Evolutionary conservation across 345 rosid species (phyloP).

Genomic region (Rhizophora mangle): DNA sequence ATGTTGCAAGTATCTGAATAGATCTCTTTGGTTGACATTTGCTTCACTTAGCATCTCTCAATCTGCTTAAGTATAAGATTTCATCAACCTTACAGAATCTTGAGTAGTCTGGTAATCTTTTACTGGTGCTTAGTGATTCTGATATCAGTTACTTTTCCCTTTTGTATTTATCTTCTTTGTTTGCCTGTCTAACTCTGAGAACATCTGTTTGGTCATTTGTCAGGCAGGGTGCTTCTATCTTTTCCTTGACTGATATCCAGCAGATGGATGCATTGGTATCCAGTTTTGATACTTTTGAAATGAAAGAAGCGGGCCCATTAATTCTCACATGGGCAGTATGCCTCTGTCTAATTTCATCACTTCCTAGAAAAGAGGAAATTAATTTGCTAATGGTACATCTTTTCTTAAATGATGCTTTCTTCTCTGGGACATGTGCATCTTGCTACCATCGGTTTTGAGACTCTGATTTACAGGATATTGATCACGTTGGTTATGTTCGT

Average conservation of each 20-base stretch:
- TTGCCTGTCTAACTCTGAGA: slow-evolving; percentile 15
- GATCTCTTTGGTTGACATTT: not conserved
- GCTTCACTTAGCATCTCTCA: not conserved
- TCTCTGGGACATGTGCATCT: slow-evolving; percentile 13
- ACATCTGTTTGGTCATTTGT: slow-evolving; percentile 24
- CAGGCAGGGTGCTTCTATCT: slow-evolving; percentile 59
- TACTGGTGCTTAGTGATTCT: too few species aligned
- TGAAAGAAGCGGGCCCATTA: slow-evolving; percentile 73
- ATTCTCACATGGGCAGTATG: slow-evolving; percentile 92
- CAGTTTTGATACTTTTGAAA: slow-evolving; percentile 52
- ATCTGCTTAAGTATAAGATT: not conserved
- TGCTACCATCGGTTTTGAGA: slow-evolving; percentile 9
- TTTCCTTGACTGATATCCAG: slow-evolving; percentile 66
- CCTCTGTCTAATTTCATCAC: slow-evolving; percentile 77
- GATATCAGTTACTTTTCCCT: too few species aligned
- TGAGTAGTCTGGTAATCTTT: not conserved
- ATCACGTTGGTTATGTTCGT: slow-evolving; percentile 74
- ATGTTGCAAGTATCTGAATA: not conserved
- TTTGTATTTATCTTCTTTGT: not conserved
- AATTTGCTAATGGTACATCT: slow-evolving; percentile 54
- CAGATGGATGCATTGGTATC: slow-evolving; percentile 87
- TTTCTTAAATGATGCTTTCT: slow-evolving; percentile 12
- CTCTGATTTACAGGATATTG: slow-evolving; percentile 61
- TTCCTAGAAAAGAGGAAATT: slow-evolving; percentile 67
- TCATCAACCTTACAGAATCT: too few species aligned